phyloP scores from a whole-genome alignment of 2,329 filamentous ascomycete genomes.

The Emydomyces testavorans region DNA sequence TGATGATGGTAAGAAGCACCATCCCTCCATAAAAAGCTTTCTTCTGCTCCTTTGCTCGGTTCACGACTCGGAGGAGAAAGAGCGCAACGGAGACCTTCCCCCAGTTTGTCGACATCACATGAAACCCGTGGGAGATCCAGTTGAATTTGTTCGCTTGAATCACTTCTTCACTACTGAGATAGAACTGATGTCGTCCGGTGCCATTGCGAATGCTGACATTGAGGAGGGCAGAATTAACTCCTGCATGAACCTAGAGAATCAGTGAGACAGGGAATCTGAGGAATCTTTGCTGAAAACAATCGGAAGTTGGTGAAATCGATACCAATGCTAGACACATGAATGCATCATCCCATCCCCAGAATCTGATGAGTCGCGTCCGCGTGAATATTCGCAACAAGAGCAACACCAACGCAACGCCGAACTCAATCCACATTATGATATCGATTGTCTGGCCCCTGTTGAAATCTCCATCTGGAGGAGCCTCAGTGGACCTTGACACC shows the following conservation, averaged over 20 bases:
- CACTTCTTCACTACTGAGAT: conserved; percentile 5
- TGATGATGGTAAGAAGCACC: conserved; percentile 12
- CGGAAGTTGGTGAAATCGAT: not conserved
- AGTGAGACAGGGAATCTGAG: not conserved
- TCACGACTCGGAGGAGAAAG: conserved; percentile 14
- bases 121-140: conserved; percentile 13
- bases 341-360: conserved; percentile 14
- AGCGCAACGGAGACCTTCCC: conserved; percentile 14
- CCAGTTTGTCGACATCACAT: conserved; percentile 15
- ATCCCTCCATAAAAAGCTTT: conserved; percentile 9
- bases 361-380: conserved; percentile 8
- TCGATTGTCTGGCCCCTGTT: conserved; percentile 11
- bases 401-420: conserved; percentile 11
- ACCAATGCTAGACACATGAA: conserved; percentile 15
- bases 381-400: conserved; percentile 12
- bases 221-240: conserved; percentile 5
- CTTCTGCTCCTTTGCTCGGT: conserved; percentile 8
- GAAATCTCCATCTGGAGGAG: conserved; percentile 12
- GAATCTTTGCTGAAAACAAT: not conserved
- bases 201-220: conserved; percentile 11
- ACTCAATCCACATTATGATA: conserved; percentile 13
- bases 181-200: conserved; percentile 11
- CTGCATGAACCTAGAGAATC: conserved; percentile 7
- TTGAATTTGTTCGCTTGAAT: conserved; percentile 15
- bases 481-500: not conserved